Percentiles rank a stretch among this genome's conserved stretches.
Evolutionary conservation across 805 yeast genomes (phyloP).

Genomic region (Candida manassasensis): DNA sequence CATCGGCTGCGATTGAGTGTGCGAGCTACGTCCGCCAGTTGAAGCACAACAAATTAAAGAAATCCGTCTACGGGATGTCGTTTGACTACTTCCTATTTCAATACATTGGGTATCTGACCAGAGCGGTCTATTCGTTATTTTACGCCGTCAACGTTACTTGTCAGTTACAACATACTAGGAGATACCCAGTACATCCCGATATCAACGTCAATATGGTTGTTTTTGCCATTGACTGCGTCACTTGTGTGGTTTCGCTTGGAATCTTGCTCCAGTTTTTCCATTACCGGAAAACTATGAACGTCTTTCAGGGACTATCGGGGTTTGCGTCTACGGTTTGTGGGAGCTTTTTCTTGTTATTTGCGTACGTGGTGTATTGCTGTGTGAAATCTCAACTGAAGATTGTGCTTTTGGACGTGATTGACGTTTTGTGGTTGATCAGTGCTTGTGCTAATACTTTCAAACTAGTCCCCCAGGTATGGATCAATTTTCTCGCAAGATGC

Average conservation of each 20-base stretch:
- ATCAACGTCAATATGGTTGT: slow-evolving; percentile 16
- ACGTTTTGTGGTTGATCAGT: slow-evolving; percentile 35
- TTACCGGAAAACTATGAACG: slow-evolving; percentile 22
- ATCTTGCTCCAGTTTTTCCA: slow-evolving; percentile 22
- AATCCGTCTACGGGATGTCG: slow-evolving; percentile 18
- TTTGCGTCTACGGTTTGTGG: slow-evolving; percentile 5
- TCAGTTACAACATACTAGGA: slow-evolving; percentile 9
- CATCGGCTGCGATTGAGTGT: too few species aligned
- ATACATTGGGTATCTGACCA: slow-evolving; percentile 6
- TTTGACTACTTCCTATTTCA: slow-evolving; percentile 12
- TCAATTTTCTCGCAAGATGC: slow-evolving; percentile 34
- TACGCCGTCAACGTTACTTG: slow-evolving; percentile 8
- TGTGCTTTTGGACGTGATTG: slow-evolving; percentile 36
- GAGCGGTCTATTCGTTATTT: slow-evolving; percentile 7
- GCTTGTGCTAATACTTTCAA: slow-evolving; percentile 19
- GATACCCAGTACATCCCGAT: slow-evolving; percentile 32
- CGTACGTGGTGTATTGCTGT: slow-evolving; percentile 6
- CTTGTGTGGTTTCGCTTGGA: slow-evolving; percentile 8
- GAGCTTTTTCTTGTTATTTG: slow-evolving; percentile 3
- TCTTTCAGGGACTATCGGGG: slow-evolving; percentile 33
- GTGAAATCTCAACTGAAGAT: slow-evolving; percentile 9
- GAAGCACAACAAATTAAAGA: slow-evolving; percentile 11
- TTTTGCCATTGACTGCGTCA: slow-evolving; percentile 13
- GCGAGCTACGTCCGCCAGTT: slow-evolving; percentile 9
- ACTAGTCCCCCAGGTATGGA: slow-evolving; percentile 37